Percentiles rank a stretch among this genome's conserved stretches.
Conservation (phyloP, 2,329 filamentous ascomycete species). For the Epichloe gansuensis region DNA sequence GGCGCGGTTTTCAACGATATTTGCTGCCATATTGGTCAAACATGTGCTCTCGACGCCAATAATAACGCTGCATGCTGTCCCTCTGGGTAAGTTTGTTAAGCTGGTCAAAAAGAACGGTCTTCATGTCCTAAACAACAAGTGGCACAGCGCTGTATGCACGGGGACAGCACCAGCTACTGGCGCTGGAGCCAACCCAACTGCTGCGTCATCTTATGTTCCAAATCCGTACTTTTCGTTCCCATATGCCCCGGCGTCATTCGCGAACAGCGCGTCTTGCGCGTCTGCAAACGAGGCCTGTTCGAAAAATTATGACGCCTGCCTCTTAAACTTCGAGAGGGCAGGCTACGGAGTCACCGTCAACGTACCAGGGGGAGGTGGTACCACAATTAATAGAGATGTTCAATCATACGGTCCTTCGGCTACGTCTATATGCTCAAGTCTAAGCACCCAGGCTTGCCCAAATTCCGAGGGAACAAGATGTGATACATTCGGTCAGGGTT, state of each 20-base stretch:
- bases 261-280: constrained; percentile 37
- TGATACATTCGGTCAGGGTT: constrained; percentile 11
- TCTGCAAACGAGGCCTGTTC: constrained; percentile 39
- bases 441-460: constrained; percentile 40
- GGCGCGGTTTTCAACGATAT: constrained; percentile 33
- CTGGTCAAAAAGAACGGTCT: background rate
- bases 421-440: constrained; percentile 40
- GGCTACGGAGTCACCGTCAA: constrained; percentile 41
- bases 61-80: constrained; percentile 42
- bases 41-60: constrained; percentile 35
- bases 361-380: constrained; percentile 40
- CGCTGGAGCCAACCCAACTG: constrained; percentile 22
- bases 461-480: constrained; percentile 30
- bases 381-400: constrained; percentile 33
- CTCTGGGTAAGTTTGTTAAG: constrained; percentile 27
- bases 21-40: constrained; percentile 39
- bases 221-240: constrained; percentile 50
- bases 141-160: constrained; percentile 39
- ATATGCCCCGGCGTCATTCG: constrained; percentile 39
- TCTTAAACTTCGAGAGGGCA: constrained; percentile 31
- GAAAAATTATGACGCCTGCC: constrained; percentile 40
- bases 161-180: constrained; percentile 35
- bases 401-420: constrained; percentile 31
- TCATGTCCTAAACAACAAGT: background rate
- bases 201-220: constrained; percentile 36